Conservation (phyloP, 169 alveolate genomes). For the Plasmodium blacklocki region DNA sequence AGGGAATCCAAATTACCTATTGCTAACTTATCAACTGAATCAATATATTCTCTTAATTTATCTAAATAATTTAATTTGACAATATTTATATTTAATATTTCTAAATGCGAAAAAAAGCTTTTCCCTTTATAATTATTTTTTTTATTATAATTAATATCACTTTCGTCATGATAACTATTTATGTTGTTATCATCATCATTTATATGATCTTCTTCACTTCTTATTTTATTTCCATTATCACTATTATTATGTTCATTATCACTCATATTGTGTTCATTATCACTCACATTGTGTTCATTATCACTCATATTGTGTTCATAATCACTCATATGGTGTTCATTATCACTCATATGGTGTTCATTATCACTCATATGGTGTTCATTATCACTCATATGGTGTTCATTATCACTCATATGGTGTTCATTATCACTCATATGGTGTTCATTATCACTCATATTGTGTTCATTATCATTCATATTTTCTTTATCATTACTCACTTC, state of each 20-base stretch:
- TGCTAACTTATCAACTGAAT: slow-evolving; percentile 36
- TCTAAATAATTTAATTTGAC: slow-evolving; percentile 59
- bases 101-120: slow-evolving; percentile 10
- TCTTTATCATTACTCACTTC: no score
- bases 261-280: neutral
- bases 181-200: neutral
- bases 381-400: no score
- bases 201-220: neutral
- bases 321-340: no score
- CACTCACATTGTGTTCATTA: neutral
- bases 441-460: neutral
- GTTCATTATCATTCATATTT: neutral
- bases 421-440: neutral
- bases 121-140: neutral
- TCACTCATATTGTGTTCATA: no score
- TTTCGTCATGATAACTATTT: neutral
- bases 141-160: neutral
- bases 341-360: no score
- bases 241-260: neutral
- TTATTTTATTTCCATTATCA: neutral
- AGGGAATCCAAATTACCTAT: slow-evolving; percentile 45
- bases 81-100: slow-evolving; percentile 23
- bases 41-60: slow-evolving; percentile 30
- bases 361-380: no score
- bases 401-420: neutral